Evolutionary conservation across 306 rosid genomes (phyloP).

Genomic region (Hippophae rhamnoides): DNA sequence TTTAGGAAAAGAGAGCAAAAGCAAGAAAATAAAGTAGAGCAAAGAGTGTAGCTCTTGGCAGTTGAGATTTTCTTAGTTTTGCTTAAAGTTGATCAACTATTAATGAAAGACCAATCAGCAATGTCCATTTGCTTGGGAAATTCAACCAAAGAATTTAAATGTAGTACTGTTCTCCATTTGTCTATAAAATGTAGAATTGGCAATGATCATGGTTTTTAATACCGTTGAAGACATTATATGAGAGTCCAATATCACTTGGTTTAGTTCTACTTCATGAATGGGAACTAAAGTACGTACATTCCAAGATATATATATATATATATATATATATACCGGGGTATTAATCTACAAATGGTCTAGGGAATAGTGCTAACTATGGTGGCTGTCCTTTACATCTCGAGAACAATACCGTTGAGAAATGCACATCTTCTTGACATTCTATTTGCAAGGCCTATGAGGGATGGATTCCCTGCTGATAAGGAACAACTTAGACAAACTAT

Average conservation of each 20-base stretch:
- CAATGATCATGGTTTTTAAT: too few species aligned
- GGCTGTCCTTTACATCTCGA: slow-evolving; percentile 20
- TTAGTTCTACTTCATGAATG: slow-evolving; percentile 17
- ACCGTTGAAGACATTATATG: too few species aligned
- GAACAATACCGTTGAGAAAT: slow-evolving; percentile 8
- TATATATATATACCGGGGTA: slow-evolving; percentile 27
- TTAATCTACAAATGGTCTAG: slow-evolving; percentile 16
- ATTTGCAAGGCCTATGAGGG: not conserved
- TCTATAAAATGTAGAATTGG: too few species aligned
- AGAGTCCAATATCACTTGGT: too few species aligned
- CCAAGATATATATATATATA: too few species aligned
- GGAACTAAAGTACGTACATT: slow-evolving; percentile 30
- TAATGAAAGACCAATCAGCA: too few species aligned
- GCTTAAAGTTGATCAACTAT: not conserved
- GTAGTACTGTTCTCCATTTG: too few species aligned
- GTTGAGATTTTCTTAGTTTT: not conserved
- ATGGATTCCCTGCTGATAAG: slow-evolving; percentile 18
- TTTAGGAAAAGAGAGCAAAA: not conserved
- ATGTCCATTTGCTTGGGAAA: too few species aligned
- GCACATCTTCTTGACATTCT: slow-evolving; percentile 18
- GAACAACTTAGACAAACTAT: slow-evolving; percentile 26
- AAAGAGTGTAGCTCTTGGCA: not conserved
- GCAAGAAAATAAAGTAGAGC: not conserved
- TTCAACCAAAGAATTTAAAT: too few species aligned
- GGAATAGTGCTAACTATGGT: slow-evolving; percentile 8